Base-by-base conservation (phyloP, 2,329 filamentous ascomycete genomes). In the Hypocreales sp. region DNA sequence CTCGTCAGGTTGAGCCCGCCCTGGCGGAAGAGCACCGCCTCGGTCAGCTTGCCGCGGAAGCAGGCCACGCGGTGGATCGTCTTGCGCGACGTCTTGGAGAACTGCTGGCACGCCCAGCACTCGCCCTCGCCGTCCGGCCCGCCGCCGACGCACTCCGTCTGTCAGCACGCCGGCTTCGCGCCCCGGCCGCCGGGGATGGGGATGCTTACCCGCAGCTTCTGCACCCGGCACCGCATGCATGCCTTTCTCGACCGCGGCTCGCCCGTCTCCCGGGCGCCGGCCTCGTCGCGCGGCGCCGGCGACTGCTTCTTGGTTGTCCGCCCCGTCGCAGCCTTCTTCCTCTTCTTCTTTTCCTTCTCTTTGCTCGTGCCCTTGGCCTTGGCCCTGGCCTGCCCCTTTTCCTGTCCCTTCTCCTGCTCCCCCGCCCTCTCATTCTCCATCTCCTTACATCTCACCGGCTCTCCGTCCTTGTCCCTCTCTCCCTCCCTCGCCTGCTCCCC, bases 1-100 rank as follows among this genome's bases (percentile, higher is more conserved):
- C 37, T 32, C 0, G 63, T 67, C 15, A 65, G 45, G 3, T 45
- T 38, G 10, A 64, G 46, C 2, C 58, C 58, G 5, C 57, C 53
- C 2, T 41, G 39, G n/a, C 62, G 60, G 32, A 51, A 59, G 4
- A 61, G 39, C 1, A 44, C 36, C 11, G 56, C 44, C 7, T 58
- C 50, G 15, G 47, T 51, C 8, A 67, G 42, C 34, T 57, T 60
- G 35, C 46, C 52, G 9, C 62, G 54, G 10, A 50, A 39, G 30
- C 64, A 68, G 0, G 51, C 49, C 5, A 58, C 39, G 15, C 47
- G 44, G 29, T 66, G 61, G 5, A 66, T 53, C 3, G 58, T 56
- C 34, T 61, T 67, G 21, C 55, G 56, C 0, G 60, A 63, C 1
- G 46, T 47, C 16, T 39, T 44, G 8, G 47, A 43, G 4, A 61